Evolutionary conservation across 2,329 filamentous ascomycete species (phyloP).

Genomic region (Arthroderma sp.): DNA sequence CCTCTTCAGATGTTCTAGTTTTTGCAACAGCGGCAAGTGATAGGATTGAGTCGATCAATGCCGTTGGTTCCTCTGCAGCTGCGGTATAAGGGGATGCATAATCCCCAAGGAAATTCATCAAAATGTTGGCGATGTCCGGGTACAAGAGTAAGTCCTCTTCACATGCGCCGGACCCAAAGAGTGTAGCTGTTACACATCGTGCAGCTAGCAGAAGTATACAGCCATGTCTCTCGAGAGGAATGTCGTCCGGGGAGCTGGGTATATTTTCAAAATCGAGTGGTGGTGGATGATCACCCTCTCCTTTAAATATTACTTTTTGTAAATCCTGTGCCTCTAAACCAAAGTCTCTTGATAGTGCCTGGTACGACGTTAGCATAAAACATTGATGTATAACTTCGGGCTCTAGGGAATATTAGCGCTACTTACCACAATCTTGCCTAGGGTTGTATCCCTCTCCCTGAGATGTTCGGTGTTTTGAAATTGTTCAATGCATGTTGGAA

Average conservation of each 20-base stretch:
- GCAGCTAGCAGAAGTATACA: conserved; percentile 44
- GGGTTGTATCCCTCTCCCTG: conserved; percentile 42
- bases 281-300: conserved; percentile 28
- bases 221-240: conserved; percentile 45
- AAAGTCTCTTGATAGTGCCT: conserved; percentile 45
- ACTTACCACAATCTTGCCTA: conserved; percentile 44
- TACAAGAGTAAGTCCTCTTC: conserved; percentile 38
- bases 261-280: conserved; percentile 44
- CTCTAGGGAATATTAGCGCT: not conserved
- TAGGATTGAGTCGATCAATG: conserved; percentile 44
- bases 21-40: conserved; percentile 41
- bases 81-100: conserved; percentile 25
- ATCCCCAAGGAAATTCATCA: conserved; percentile 41
- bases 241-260: conserved; percentile 41
- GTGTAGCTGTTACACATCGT: conserved; percentile 37
- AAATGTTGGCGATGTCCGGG: conserved; percentile 40
- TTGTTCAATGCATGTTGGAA: conserved; percentile 27
- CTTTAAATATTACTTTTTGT: conserved; percentile 33
- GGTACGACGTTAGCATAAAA: conserved; percentile 7
- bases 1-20: conserved; percentile 30
- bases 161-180: conserved; percentile 35
- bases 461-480: conserved; percentile 41
- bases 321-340: conserved; percentile 39
- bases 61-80: conserved; percentile 28
- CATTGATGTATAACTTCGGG: not conserved